Evolutionary conservation across 345 rosid genomes (phyloP).

Genomic region (Reutealis trisperma): DNA sequence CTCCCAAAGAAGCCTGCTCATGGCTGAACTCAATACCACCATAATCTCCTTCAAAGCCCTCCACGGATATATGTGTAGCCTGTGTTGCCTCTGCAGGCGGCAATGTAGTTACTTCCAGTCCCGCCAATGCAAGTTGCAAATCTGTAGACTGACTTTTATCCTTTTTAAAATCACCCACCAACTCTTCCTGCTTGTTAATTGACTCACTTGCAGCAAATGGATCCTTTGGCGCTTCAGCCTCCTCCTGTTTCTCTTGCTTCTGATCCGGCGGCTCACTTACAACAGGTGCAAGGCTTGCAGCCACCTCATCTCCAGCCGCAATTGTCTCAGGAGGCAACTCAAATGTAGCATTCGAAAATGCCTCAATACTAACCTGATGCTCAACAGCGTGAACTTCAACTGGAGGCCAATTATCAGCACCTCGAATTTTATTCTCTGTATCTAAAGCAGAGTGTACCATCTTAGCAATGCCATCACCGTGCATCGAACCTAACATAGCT

Average conservation of each 20-base stretch:
- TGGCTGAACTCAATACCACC: slow-evolving; percentile 93
- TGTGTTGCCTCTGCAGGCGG: slow-evolving; percentile 98
- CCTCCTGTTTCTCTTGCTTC: slow-evolving; percentile 51
- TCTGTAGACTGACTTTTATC: slow-evolving; percentile 72
- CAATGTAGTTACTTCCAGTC: slow-evolving; percentile 85
- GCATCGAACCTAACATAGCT: slow-evolving; percentile 94
- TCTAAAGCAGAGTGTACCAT: slow-evolving; percentile 95
- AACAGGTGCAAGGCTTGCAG: slow-evolving; percentile 55
- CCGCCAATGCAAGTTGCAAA: slow-evolving; percentile 79
- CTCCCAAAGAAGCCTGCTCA: slow-evolving; percentile 89
- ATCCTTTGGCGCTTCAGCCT: slow-evolving; percentile 60
- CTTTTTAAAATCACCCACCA: slow-evolving; percentile 88
- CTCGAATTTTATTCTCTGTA: slow-evolving; percentile 88
- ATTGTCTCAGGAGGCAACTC: slow-evolving; percentile 85
- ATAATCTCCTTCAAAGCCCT: slow-evolving; percentile 96
- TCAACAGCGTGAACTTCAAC: slow-evolving; percentile 65
- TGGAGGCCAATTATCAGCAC: slow-evolving; percentile 75
- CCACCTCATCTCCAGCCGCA: slow-evolving; percentile 78
- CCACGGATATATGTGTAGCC: slow-evolving; percentile 84
- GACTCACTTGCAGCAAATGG: slow-evolving; percentile 90
- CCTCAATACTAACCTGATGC: slow-evolving; percentile 63
- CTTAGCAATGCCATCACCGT: slow-evolving; percentile 94
- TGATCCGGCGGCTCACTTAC: slow-evolving; percentile 50
- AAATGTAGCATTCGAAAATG: slow-evolving; percentile 58
- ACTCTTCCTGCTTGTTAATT: slow-evolving; percentile 67